A percentile compares a stretch with the other conserved stretches of the same genome.
phyloP scores from a whole-genome alignment of 1,139 yeast species.

The Candida freyschussii region DNA sequence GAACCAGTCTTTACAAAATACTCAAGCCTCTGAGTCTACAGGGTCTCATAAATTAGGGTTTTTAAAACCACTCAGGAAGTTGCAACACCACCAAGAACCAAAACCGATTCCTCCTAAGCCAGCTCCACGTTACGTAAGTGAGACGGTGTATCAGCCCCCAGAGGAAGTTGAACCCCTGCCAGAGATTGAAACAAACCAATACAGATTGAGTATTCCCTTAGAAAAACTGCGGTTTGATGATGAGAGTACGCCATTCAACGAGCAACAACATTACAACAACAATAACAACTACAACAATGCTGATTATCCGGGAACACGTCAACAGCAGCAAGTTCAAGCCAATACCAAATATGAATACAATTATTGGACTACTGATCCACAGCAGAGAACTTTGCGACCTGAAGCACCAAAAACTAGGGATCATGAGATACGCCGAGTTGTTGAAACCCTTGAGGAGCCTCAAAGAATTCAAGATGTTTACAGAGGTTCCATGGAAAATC shows the following conservation, averaged over 20 bases:
- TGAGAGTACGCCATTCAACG: slow-evolving; percentile 2
- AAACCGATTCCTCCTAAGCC: slow-evolving; percentile 6
- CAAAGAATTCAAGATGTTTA: slow-evolving; percentile 1
- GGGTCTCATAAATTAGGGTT: slow-evolving; percentile 9
- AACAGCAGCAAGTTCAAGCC: not conserved
- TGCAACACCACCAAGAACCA: slow-evolving; percentile 8
- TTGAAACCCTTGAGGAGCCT: not conserved
- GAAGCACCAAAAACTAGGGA: not conserved
- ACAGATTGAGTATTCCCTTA: slow-evolving; percentile 25
- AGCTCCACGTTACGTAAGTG: slow-evolving; percentile 5
- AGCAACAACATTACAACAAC: slow-evolving; percentile 3
- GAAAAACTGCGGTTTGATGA: slow-evolving; percentile 21
- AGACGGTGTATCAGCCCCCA: slow-evolving; percentile 10
- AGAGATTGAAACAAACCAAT: slow-evolving; percentile 25
- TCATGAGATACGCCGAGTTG: not conserved
- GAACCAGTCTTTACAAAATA: no score
- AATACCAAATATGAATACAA: slow-evolving; percentile 10
- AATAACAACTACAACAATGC: not conserved
- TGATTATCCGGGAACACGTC: not conserved
- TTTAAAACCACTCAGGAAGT: slow-evolving; percentile 13
- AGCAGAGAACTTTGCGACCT: not conserved
- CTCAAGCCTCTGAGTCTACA: slow-evolving; percentile 7
- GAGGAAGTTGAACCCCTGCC: slow-evolving; percentile 20
- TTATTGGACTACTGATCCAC: slow-evolving; percentile 10
- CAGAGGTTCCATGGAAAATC: slow-evolving; percentile 16